Base-by-base conservation (phyloP, 768 basidiomycete genomes). In the Holtermannia corniformis region DNA sequence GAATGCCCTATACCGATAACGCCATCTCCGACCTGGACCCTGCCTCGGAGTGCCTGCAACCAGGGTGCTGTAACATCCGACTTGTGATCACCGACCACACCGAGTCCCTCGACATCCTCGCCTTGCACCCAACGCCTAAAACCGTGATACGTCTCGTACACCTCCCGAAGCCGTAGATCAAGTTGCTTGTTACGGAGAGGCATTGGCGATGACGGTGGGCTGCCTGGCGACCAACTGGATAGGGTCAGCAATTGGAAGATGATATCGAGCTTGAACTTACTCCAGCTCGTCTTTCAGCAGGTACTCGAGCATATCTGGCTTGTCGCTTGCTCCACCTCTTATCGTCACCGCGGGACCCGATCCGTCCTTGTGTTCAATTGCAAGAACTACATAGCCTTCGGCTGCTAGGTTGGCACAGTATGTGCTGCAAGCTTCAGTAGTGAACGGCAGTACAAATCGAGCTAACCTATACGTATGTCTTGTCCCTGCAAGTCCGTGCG, bases 341-440 rank as follows among this genome's bases (percentile, higher is more conserved):
- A 77, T 70, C 55, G 75, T 77, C 3, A 74, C 77, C 2, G 70
- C 54, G 0, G 82, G 81, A 2, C 79, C 82, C 3, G 84, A 83
- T 0, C 87, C 88, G 67, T 92, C 90, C 10, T 83, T 78, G 67
- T 91, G 89, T 64, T 91, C 86, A 21, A 91, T 64, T 4, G 86
- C 83, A 42, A 88, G 76, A 2, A 93, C 87, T 3, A 91, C 81
- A 55, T 79, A 82, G 1, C 90, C 90, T 32, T 83, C 77, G 3
- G 85, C 80, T 3, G 89, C 90, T 20, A 91, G 68, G 21, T 79
- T 78, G 2, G 79, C 76, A 64, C 87, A 89, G 53, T 85, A 68
- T 67, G 87, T 84, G 55, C 84, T 83, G 7, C 20, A 46, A 7
- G 13, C 32, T 22, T 19, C 44, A 28, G 57, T 12, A 53, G 26